Evolutionary conservation across 805 yeast genomes (phyloP).

Genomic region (Teunomyces gatunensis): DNA sequence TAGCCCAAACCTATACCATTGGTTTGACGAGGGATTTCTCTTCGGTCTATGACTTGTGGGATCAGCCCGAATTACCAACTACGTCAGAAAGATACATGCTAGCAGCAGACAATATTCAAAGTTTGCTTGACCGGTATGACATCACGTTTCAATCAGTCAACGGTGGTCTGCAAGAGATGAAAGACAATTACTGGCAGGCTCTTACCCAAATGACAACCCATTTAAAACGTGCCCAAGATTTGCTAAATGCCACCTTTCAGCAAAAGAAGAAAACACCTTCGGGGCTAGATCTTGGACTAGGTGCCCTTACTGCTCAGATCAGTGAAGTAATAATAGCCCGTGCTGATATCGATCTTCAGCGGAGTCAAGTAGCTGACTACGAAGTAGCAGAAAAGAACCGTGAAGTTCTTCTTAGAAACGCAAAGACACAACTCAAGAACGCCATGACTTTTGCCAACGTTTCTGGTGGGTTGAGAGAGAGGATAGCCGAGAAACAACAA

Average conservation of each 20-base stretch:
- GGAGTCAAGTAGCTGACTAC: slow-evolving; percentile 33
- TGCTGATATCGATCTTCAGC: slow-evolving; percentile 51
- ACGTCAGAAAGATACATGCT: slow-evolving; percentile 37
- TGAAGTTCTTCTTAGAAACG: slow-evolving; percentile 34
- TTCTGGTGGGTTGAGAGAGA: slow-evolving; percentile 53
- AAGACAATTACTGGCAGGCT: slow-evolving; percentile 36
- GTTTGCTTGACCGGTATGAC: slow-evolving; percentile 38
- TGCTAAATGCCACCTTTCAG: slow-evolving; percentile 19
- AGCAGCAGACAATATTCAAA: slow-evolving; percentile 45
- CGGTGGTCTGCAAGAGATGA: slow-evolving; percentile 9
- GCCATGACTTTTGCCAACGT: slow-evolving; percentile 44
- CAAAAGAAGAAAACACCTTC: slow-evolving; percentile 14
- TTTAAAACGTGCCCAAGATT: slow-evolving; percentile 40
- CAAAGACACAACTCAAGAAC: slow-evolving; percentile 43
- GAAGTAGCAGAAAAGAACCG: slow-evolving; percentile 30
- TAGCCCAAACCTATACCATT: slow-evolving; percentile 25
- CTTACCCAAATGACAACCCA: slow-evolving; percentile 35
- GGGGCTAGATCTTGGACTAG: slow-evolving; percentile 23
- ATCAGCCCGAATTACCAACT: slow-evolving; percentile 18
- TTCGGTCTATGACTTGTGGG: slow-evolving; percentile 35
- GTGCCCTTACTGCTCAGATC: slow-evolving; percentile 33
- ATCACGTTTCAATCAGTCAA: slow-evolving; percentile 9
- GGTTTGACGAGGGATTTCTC: slow-evolving; percentile 21
- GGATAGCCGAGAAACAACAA: slow-evolving; percentile 39
- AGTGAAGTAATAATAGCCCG: slow-evolving; percentile 47